Base-by-base conservation (phyloP, 2,329 filamentous ascomycete genomes). In the Nemania sp. region DNA sequence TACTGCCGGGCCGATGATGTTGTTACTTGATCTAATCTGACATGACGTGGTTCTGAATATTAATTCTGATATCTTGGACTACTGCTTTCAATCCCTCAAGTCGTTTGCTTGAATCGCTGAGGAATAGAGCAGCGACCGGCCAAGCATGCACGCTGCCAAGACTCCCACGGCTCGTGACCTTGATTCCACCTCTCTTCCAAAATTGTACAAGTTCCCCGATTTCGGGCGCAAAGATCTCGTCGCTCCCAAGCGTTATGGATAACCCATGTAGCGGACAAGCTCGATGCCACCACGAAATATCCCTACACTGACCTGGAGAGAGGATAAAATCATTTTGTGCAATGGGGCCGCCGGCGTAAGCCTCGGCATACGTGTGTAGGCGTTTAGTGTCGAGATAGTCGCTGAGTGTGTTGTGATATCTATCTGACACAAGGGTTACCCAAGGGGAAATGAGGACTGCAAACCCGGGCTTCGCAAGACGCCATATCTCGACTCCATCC, bases 391-490 rank as follows among this genome's bases (percentile, higher is more conserved):
- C 83, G 30, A 95, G 79, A 66, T 89, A 96, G 69, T 95, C 91
- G 61, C 86, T 89, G 3, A 74, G 68, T 0, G 88, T 93, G 61
- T 88, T 84, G 48, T 77, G 77, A 64, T 92, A 86, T 47, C 82
- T 79, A 6, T 76, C 72, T 0, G 88, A 90, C 33, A 90, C 77
- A 34, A 95, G 80, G 1, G 86, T 88, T 11, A 86, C 79, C 91
- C 91, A 95, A 0, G 90, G 90, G 8, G 88, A 92, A 55, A 96
- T 89, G 56, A 94, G 76, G 19, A 86, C 77, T 2, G 86, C 89
- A 65, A 91, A 74, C 2, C 77, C 81, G 24, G 69, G 64, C 56
- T 64, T 61, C 48, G 57, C 42, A 20, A 68, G 48, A n/a, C 52
- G 54, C 70, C 70, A 41, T 72, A 72, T 43, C 69, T 67, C 51